Evolutionary conservation across 2,329 filamentous ascomycete genomes (phyloP).

Genomic region (Pyricularia pennisetigena): DNA sequence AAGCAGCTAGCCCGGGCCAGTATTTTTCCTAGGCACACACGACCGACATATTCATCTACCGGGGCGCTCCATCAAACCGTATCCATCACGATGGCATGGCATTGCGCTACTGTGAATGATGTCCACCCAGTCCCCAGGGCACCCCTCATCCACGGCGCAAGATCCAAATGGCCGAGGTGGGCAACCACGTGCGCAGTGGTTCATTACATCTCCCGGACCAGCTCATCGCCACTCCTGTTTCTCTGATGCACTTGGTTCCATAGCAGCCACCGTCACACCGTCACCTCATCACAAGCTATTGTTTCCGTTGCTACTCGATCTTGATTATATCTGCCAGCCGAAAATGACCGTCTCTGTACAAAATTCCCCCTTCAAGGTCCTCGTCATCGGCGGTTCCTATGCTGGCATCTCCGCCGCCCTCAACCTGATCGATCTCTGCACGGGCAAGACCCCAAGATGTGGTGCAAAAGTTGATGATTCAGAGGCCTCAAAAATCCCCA

Average conservation of each 20-base stretch:
- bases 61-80: background rate
- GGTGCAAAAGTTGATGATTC: constrained; percentile 11
- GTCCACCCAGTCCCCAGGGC: background rate
- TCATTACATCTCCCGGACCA: background rate
- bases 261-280: too few relatives aligned
- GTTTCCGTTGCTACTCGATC: background rate
- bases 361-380: constrained; percentile 36
- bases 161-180: background rate
- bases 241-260: background rate
- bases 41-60: background rate
- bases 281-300: background rate
- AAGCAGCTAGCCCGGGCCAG: background rate
- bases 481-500: constrained; percentile 15
- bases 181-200: background rate
- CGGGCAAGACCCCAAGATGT: constrained; percentile 42
- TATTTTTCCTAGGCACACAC: background rate
- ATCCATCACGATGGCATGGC: background rate
- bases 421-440: constrained; percentile 57
- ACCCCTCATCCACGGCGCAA: background rate
- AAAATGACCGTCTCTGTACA: background rate
- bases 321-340: background rate
- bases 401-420: constrained; percentile 57
- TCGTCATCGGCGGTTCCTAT: constrained; percentile 64
- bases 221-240: background rate
- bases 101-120: background rate